Percentiles rank a stretch among this genome's conserved stretches.
phyloP scores from a whole-genome alignment of 352 stramenopile species.

The Phytophthora niederhauseri region DNA sequence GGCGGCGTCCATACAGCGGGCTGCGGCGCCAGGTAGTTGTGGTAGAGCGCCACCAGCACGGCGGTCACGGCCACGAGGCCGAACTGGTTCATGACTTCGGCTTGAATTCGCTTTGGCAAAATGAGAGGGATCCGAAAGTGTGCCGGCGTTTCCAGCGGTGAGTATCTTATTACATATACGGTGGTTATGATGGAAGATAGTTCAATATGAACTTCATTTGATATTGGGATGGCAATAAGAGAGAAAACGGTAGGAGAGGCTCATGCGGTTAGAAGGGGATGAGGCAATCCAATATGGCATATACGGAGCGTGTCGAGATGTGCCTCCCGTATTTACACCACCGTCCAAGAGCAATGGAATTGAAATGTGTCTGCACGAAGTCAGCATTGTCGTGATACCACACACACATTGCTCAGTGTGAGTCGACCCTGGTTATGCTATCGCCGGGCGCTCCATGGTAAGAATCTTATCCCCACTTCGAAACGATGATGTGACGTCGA shows the following conservation, averaged over 20 bases:
- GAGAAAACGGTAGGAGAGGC: not conserved
- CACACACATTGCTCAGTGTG: too few species aligned
- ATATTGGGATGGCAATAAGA: not conserved
- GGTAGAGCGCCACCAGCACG: slow-evolving; percentile 38
- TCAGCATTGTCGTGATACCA: too few species aligned
- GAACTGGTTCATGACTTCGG: slow-evolving; percentile 34
- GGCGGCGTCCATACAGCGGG: slow-evolving; percentile 1
- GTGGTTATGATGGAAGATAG: not conserved
- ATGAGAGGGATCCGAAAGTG: not conserved
- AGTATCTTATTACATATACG: not conserved
- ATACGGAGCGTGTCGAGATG: not conserved
- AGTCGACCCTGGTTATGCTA: too few species aligned
- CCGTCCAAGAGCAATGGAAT: not conserved
- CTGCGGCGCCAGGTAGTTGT: slow-evolving; percentile 29
- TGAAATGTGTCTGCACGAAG: too few species aligned
- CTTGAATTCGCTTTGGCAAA: slow-evolving; percentile 6
- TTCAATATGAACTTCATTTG: not conserved
- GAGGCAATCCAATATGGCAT: not conserved
- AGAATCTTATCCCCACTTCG: too few species aligned
- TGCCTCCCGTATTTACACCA: not conserved
- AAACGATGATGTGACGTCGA: not conserved
- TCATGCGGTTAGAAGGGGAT: not conserved
- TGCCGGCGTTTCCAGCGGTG: not conserved
- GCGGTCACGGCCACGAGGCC: slow-evolving; percentile 28
- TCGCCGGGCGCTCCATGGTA: too few species aligned